These are phyloP conservation scores for Fusarium globosum DNA, from an alignment of 2,329 filamentous ascomycete species.

Conservation along the genomic window DNA sequence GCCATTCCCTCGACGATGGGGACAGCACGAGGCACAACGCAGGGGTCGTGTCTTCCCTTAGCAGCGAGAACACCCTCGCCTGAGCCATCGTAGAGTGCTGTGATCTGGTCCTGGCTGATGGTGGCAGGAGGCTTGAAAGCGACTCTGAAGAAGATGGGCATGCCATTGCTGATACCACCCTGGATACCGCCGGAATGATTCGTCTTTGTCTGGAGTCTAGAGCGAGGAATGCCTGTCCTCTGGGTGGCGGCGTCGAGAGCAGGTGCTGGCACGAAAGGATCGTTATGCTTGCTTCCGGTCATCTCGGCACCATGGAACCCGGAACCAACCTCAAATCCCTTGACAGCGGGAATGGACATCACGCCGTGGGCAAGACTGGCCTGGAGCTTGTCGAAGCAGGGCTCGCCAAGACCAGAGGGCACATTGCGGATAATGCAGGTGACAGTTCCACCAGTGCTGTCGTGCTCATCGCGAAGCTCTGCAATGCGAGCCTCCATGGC, in stretches of 20 bases:
- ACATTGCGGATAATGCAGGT: constrained; percentile 92
- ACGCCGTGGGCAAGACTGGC: constrained; percentile 92
- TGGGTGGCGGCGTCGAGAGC: constrained; percentile 57
- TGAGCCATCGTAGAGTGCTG: constrained; percentile 79
- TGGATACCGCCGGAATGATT: constrained; percentile 97
- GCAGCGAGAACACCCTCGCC: constrained; percentile 81
- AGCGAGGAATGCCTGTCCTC: constrained; percentile 59
- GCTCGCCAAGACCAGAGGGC: constrained; percentile 89
- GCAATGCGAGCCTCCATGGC: constrained; percentile 85
- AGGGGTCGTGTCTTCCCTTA: constrained; percentile 95
- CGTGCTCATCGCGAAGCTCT: constrained; percentile 79
- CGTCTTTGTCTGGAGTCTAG: constrained; percentile 78
- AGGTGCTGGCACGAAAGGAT: constrained; percentile 63
- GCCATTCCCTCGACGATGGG: constrained; percentile 95
- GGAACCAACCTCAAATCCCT: constrained; percentile 95
- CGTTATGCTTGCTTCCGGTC: constrained; percentile 91
- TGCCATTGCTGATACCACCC: constrained; percentile 94
- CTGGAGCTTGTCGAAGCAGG: constrained; percentile 95
- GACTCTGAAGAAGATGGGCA: constrained; percentile 92
- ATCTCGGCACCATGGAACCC: constrained; percentile 90
- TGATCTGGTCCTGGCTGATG: constrained; percentile 88
- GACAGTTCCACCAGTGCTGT: constrained; percentile 94
- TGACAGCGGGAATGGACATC: constrained; percentile 93
- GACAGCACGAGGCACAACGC: constrained; percentile 88
- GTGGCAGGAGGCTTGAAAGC: constrained; percentile 96